Percentiles rank a stretch among this genome's conserved stretches.
Evolutionary conservation across 2,329 filamentous ascomycete genomes (phyloP).

Genomic region (Alternaria arborescens): DNA sequence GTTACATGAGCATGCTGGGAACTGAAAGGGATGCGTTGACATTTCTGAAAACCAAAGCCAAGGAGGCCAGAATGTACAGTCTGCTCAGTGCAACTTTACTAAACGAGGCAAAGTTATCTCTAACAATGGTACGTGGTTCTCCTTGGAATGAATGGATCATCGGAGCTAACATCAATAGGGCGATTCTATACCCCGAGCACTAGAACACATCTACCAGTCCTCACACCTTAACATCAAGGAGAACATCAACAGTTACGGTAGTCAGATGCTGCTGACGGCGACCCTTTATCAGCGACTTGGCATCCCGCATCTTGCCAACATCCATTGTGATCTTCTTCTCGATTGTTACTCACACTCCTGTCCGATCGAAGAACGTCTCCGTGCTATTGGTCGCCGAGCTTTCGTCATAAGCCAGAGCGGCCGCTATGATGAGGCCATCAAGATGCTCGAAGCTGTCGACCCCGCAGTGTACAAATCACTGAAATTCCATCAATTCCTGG

Average conservation of each 20-base stretch:
- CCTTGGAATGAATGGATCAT: neutral
- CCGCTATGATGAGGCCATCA: constrained; percentile 73
- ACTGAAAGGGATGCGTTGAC: constrained; percentile 81
- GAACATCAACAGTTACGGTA: constrained; percentile 76
- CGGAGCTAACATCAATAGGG: constrained; percentile 53
- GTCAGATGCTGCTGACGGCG: constrained; percentile 75
- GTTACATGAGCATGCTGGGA: constrained; percentile 76
- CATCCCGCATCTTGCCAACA: constrained; percentile 64
- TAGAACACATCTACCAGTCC: constrained; percentile 83
- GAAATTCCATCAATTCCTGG: constrained; percentile 79
- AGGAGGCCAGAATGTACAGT: constrained; percentile 85
- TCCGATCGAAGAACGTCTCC: constrained; percentile 80
- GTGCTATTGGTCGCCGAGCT: constrained; percentile 75
- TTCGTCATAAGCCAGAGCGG: constrained; percentile 72
- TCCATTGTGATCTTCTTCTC: constrained; percentile 76
- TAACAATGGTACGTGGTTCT: constrained; percentile 71
- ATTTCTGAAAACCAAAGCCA: constrained; percentile 86
- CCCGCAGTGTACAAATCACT: constrained; percentile 72
- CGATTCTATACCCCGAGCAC: constrained; percentile 65
- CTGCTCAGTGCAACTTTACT: constrained; percentile 84
- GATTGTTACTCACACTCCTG: constrained; percentile 72
- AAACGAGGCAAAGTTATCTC: constrained; percentile 82
- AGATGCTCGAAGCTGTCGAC: constrained; percentile 67
- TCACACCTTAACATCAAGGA: constrained; percentile 83
- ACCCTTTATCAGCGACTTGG: constrained; percentile 80